Evolutionary conservation across 139 green algal species (phyloP).

Genomic region (Trebouxia sp.): DNA sequence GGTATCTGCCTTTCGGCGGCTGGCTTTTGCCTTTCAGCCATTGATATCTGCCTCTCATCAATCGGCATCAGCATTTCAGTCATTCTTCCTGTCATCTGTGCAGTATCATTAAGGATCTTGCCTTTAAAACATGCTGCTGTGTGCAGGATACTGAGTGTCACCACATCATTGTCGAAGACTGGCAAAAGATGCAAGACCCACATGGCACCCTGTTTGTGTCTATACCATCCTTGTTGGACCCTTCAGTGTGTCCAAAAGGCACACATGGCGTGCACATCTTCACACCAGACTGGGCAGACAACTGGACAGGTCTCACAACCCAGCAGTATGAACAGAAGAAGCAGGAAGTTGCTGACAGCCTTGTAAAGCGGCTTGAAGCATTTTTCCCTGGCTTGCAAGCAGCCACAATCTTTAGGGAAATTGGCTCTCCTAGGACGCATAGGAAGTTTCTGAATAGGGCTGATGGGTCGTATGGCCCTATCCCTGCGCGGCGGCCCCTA

Average conservation of each 20-base stretch:
- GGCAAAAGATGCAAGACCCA: conserved; percentile 80
- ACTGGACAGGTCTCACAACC: conserved; percentile 57
- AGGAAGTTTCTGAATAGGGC: conserved; percentile 83
- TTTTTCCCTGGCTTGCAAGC: conserved; percentile 80
- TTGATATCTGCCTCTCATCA: too few species aligned
- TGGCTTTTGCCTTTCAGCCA: too few species aligned
- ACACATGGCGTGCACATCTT: conserved; percentile 94
- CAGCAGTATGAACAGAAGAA: conserved; percentile 80
- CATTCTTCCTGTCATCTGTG: too few species aligned
- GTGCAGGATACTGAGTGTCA: conserved; percentile 71
- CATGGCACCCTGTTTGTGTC: conserved; percentile 92
- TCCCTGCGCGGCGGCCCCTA: conserved; percentile 79
- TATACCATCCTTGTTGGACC: conserved; percentile 92
- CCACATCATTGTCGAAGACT: conserved; percentile 95
- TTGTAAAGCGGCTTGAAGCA: conserved; percentile 82
- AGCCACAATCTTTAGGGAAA: conserved; percentile 70
- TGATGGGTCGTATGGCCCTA: conserved; percentile 94
- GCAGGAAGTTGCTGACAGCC: conserved; percentile 65
- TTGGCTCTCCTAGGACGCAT: conserved; percentile 92
- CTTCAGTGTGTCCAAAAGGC: conserved; percentile 72
- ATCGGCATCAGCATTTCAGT: too few species aligned
- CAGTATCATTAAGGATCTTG: too few species aligned
- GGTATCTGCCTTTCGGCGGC: too few species aligned
- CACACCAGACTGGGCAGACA: conserved; percentile 94
- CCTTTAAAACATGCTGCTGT: too few species aligned